phyloP scores from a whole-genome alignment of 2,329 filamentous ascomycete genomes.

The Fusarium succisae region DNA sequence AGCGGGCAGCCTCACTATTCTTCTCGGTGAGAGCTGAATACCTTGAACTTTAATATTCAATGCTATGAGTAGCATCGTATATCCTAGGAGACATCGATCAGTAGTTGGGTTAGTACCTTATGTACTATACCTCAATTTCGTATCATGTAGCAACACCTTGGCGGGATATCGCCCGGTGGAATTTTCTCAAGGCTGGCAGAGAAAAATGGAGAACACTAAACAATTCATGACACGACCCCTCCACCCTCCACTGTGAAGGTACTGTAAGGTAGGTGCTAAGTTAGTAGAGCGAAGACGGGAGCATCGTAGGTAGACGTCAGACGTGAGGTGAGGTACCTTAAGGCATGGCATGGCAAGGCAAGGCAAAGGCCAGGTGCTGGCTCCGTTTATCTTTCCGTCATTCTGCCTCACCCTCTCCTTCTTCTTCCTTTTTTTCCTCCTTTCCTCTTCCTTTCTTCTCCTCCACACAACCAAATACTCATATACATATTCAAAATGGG shows the following conservation, averaged over 20 bases:
- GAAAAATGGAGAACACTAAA: slow-evolving; percentile 43
- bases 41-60: not conserved
- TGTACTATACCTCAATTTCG: not conserved
- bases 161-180: slow-evolving; percentile 33
- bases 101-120: not conserved
- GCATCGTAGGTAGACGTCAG: slow-evolving; percentile 26
- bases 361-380: slow-evolving; percentile 3
- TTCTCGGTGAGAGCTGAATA: not conserved
- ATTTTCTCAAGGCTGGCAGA: slow-evolving; percentile 29
- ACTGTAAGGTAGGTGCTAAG: not conserved
- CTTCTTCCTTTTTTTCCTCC: slow-evolving; percentile 33
- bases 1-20: not conserved
- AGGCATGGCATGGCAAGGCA: not conserved
- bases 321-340: not conserved
- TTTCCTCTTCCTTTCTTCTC: slow-evolving; percentile 39
- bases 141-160: slow-evolving; percentile 8
- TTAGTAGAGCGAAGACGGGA: not conserved
- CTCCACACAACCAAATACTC: slow-evolving; percentile 35
- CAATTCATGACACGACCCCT: slow-evolving; percentile 49
- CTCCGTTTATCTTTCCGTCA: slow-evolving; percentile 42
- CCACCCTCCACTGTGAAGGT: slow-evolving; percentile 27
- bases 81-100: not conserved
- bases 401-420: slow-evolving; percentile 34
- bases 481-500: slow-evolving; percentile 72
- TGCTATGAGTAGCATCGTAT: not conserved